A percentile compares a stretch with the other conserved stretches of the same genome.
These are phyloP conservation scores for Colletotrichum simmondsii DNA, from an alignment of 2,329 filamentous ascomycete species.

Conservation along the genomic window DNA sequence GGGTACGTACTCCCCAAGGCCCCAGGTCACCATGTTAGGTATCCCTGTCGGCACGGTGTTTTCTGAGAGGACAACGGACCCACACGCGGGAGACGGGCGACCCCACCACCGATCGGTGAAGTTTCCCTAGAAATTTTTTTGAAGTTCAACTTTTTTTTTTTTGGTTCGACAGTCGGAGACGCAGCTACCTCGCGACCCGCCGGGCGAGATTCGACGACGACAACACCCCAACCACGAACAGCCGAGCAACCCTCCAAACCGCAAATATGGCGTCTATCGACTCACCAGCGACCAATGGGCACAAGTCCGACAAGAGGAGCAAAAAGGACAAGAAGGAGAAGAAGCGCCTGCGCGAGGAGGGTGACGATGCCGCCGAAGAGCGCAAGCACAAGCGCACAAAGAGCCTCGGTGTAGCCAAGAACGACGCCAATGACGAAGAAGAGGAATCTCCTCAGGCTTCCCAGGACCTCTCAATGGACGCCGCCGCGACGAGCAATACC, in stretches of 20 bases:
- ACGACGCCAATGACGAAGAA: constrained; percentile 41
- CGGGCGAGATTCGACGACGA: constrained; percentile 11
- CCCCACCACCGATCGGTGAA: constrained; percentile 35
- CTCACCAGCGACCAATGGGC: constrained; percentile 42
- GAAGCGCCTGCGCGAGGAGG: constrained; percentile 58
- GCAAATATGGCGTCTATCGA: constrained; percentile 47
- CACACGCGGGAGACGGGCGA: constrained; percentile 28
- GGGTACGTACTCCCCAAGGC: background rate
- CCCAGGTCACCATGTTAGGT: background rate
- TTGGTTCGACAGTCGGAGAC: constrained; percentile 5
- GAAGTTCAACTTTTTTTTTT: background rate
- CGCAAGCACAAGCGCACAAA: constrained; percentile 63
- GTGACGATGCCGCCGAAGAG: constrained; percentile 50
- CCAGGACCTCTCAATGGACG: constrained; percentile 31
- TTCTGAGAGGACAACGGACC: constrained; percentile 24
- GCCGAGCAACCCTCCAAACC: background rate
- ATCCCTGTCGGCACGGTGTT: constrained; percentile 25
- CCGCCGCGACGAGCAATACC: constrained; percentile 19
- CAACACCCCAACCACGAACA: background rate
- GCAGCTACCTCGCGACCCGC: constrained; percentile 32
- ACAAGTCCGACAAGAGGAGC: constrained; percentile 51
- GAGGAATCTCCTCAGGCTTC: constrained; percentile 9
- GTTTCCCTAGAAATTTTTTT: constrained; percentile 33
- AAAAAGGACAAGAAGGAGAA: constrained; percentile 52
- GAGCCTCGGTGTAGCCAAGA: constrained; percentile 44